A percentile compares a stretch with the other conserved stretches of the same genome.
phyloP scores from a whole-genome alignment of 306 rosid species.

The peach (Prunus persica) region Prunus_persica_NCBIv2 NC_034014.1:27279501-27280000 shows the following conservation, averaged over 20 bases:
- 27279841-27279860: neutral
- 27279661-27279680: conserved; percentile 15
- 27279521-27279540: conserved; percentile 97
- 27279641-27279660: conserved; percentile 59
- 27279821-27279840: neutral
- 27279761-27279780: neutral
- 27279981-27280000: neutral
- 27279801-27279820: neutral
- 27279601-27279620: conserved; percentile 98
- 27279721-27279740: neutral
- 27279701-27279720: neutral
- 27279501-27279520: conserved; percentile 41
- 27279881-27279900: neutral
- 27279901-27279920: neutral
- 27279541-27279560: conserved; percentile 96
- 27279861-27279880: neutral
- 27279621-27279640: conserved; percentile 98
- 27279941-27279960: neutral
- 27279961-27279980: neutral
- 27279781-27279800: neutral
- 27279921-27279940: neutral
- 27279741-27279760: neutral
- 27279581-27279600: conserved; percentile 97
- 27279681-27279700: neutral
- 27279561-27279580: conserved; percentile 98